Conservation (phyloP, 1,139 yeast genomes). For the Blastobotrys proliferans region DNA sequence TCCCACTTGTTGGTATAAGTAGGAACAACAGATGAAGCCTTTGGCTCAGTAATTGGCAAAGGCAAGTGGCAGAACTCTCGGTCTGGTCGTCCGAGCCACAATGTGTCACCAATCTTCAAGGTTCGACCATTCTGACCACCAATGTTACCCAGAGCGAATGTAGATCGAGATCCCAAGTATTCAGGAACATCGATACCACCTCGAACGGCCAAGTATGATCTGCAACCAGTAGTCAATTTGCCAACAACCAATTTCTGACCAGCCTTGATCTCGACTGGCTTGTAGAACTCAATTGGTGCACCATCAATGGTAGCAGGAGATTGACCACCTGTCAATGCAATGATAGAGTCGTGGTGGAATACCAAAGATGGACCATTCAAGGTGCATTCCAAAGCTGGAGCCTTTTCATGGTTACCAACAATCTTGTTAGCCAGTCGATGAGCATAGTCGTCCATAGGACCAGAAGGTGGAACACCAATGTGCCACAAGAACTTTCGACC, state of each 20-base stretch:
- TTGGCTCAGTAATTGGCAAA: conserved; percentile 54
- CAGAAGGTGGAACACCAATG: conserved; percentile 95
- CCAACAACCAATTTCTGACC: conserved; percentile 83
- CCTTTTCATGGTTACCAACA: conserved; percentile 75
- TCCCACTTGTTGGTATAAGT: conserved; percentile 63
- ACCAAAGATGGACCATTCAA: conserved; percentile 78
- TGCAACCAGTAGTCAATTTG: conserved; percentile 73
- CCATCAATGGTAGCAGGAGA: conserved; percentile 67
- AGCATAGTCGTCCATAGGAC: conserved; percentile 94
- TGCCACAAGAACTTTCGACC: conserved; percentile 90
- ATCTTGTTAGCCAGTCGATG: conserved; percentile 84
- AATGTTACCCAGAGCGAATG: conserved; percentile 89
- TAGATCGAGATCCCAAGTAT: conserved; percentile 92
- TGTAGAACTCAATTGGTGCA: conserved; percentile 54
- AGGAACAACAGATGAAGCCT: conserved; percentile 61
- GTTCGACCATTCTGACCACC: conserved; percentile 96
- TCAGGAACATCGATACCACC: conserved; percentile 94
- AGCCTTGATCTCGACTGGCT: conserved; percentile 61
- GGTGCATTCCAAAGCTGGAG: conserved; percentile 90
- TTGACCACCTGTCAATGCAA: conserved; percentile 84
- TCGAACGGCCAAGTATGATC: conserved; percentile 83
- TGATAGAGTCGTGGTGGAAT: conserved; percentile 74
- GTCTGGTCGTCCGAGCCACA: conserved; percentile 77
- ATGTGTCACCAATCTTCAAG: conserved; percentile 85
- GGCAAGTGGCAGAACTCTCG: conserved; percentile 66